Evolutionary conservation across 2,329 filamentous ascomycete genomes (phyloP).

Genomic region (Teratosphaeria gauchensis): DNA sequence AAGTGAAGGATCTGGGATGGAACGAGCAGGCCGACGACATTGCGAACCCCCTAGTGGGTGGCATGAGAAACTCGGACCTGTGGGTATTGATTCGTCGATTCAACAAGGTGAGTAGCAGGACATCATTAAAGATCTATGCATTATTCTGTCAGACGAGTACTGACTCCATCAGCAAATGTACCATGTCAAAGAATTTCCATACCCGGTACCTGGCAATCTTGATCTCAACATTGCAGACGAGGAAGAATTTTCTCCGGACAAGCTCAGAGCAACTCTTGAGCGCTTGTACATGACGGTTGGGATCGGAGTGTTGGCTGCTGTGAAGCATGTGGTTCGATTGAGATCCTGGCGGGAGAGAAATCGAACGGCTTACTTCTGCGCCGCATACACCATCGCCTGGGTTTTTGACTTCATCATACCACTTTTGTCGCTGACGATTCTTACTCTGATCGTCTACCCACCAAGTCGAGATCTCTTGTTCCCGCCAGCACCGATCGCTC

Average conservation of each 20-base stretch:
- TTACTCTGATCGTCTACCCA: constrained; percentile 58
- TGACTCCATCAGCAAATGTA: constrained; percentile 35
- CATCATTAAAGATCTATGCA: background rate
- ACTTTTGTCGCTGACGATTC: constrained; percentile 46
- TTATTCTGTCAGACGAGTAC: background rate
- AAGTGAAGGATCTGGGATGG: constrained; percentile 60
- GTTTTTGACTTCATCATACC: constrained; percentile 61
- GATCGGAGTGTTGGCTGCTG: constrained; percentile 53
- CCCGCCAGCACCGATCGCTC: constrained; percentile 64
- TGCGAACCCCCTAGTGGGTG: constrained; percentile 52
- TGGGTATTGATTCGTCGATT: constrained; percentile 65
- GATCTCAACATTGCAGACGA: constrained; percentile 72
- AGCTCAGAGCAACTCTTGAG: constrained; percentile 67
- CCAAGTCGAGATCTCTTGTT: constrained; percentile 56
- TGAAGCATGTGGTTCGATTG: constrained; percentile 66
- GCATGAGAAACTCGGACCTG: constrained; percentile 61
- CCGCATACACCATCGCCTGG: constrained; percentile 59
- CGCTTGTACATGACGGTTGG: constrained; percentile 72
- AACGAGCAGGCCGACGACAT: constrained; percentile 50
- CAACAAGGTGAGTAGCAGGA: constrained; percentile 48
- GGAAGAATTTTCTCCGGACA: constrained; percentile 77
- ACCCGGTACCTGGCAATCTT: constrained; percentile 54
- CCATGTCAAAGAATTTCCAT: constrained; percentile 58
- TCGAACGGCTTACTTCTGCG: constrained; percentile 57
- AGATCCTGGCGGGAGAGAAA: constrained; percentile 68